These are phyloP conservation scores for Phytophthora boehmeriae DNA, from an alignment of 352 stramenopile genomes.

Conservation along the genomic window DNA sequence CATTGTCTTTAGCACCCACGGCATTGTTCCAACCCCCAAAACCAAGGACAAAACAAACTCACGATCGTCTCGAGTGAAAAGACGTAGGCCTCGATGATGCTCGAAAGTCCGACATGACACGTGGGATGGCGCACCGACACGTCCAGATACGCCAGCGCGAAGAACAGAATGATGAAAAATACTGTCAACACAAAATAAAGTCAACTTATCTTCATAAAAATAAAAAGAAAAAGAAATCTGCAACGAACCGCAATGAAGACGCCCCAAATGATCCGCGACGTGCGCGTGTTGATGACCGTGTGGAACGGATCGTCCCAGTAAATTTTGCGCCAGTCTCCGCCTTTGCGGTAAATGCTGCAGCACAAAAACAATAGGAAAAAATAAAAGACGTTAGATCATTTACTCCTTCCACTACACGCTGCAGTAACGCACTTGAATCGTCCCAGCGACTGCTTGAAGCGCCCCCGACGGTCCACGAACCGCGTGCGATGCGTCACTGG, in stretches of 20 bases:
- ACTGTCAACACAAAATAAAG: constrained; percentile 42
- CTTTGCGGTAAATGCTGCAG: constrained; percentile 62
- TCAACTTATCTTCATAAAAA: neutral
- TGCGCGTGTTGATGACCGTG: constrained; percentile 88
- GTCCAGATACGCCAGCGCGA: constrained; percentile 76
- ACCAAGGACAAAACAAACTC: constrained; percentile 21
- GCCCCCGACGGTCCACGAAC: constrained; percentile 69
- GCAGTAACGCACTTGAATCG: constrained; percentile 64
- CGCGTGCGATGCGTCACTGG: constrained; percentile 20
- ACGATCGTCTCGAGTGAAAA: constrained; percentile 91
- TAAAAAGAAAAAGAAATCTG: constrained; percentile 2
- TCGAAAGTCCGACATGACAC: constrained; percentile 78
- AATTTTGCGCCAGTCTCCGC: constrained; percentile 82
- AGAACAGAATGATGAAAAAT: constrained; percentile 85
- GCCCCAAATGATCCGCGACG: constrained; percentile 76
- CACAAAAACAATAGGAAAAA: no score
- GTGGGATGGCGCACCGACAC: constrained; percentile 61
- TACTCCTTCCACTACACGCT: constrained; percentile 1
- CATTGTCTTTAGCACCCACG: neutral
- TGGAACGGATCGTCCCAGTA: constrained; percentile 89
- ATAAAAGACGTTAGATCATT: no score
- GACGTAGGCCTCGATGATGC: constrained; percentile 84
- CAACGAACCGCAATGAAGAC: constrained; percentile 74
- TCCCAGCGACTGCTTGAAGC: constrained; percentile 76
- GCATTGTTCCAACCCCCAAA: constrained; percentile 1